Evolutionary conservation across 257 asterid species (phyloP).

Genomic region (Lantana camara): DNA sequence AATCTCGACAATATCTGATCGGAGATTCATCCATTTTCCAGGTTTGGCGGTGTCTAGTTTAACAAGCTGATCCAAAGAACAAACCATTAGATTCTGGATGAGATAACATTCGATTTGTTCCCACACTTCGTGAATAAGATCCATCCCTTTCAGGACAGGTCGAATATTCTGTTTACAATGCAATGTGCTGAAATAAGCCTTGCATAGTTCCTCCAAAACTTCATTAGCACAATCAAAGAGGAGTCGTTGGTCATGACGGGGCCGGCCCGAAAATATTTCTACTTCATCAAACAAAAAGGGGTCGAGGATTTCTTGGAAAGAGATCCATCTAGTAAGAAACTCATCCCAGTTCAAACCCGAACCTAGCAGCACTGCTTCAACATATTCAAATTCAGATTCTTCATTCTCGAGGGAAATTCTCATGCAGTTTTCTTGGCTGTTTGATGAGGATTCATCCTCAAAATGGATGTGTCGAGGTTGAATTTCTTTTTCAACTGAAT

Average conservation of each 20-base stretch:
- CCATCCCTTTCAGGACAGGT: conserved; percentile 54
- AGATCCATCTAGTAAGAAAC: conserved; percentile 59
- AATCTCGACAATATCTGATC: conserved; percentile 31
- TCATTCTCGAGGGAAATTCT: conserved; percentile 48
- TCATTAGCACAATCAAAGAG: conserved; percentile 62
- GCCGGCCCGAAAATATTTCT: conserved; percentile 56
- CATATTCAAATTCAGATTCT: conserved; percentile 71
- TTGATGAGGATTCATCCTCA: conserved; percentile 40
- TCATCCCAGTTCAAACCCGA: conserved; percentile 74
- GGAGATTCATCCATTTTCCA: conserved; percentile 53
- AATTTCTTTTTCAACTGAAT: conserved; percentile 47
- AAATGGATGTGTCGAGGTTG: conserved; percentile 57
- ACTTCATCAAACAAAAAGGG: conserved; percentile 60
- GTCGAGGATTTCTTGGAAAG: conserved; percentile 53
- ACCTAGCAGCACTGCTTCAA: conserved; percentile 70
- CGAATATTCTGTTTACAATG: conserved; percentile 27
- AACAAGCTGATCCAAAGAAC: conserved; percentile 57
- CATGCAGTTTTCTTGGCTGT: conserved; percentile 39
- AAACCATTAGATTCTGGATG: conserved; percentile 33
- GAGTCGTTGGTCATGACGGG: conserved; percentile 52
- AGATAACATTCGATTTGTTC: conserved; percentile 49
- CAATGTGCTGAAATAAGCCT: conserved; percentile 42
- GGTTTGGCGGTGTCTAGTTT: conserved; percentile 44
- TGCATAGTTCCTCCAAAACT: conserved; percentile 48
- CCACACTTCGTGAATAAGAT: conserved; percentile 64